Conservation (phyloP, 2,329 filamentous ascomycete species). For the Ophiostoma piceae region DNA sequence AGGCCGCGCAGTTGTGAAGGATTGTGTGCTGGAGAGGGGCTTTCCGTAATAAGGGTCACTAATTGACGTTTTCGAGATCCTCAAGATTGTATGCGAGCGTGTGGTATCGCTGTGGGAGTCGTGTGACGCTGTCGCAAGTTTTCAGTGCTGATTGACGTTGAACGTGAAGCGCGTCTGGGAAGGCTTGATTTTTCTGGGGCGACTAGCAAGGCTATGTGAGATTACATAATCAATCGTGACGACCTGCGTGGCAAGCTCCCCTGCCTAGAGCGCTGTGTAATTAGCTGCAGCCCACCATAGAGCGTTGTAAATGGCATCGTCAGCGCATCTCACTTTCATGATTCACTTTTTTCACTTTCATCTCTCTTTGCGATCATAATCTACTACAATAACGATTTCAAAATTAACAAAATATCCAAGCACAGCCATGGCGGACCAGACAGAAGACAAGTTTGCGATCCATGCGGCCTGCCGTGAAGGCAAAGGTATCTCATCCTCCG, state of each 20-base stretch:
- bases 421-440: constrained; percentile 22
- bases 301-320: not conserved
- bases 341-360: not conserved
- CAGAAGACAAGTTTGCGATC: constrained; percentile 62
- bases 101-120: not conserved
- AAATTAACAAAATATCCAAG: not conserved
- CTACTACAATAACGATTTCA: not conserved
- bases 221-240: not conserved
- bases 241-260: constrained; percentile 12
- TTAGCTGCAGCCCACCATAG: constrained; percentile 3
- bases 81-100: not conserved
- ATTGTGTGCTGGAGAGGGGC: not conserved
- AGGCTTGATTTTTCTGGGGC: constrained; percentile 10
- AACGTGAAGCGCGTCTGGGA: not conserved
- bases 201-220: not conserved
- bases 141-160: not conserved
- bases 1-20: not conserved
- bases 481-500: constrained; percentile 53
- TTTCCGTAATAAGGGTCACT: not conserved
- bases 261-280: constrained; percentile 10
- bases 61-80: not conserved
- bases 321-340: not conserved
- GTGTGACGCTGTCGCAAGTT: not conserved
- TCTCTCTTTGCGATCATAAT: too few relatives aligned
- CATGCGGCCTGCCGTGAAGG: constrained; percentile 85